Percentiles rank a stretch among this genome's conserved stretches.
These are phyloP conservation scores for Pilatotrama ljubarskyi DNA, from an alignment of 768 basidiomycete species.

Conservation along the genomic window DNA sequence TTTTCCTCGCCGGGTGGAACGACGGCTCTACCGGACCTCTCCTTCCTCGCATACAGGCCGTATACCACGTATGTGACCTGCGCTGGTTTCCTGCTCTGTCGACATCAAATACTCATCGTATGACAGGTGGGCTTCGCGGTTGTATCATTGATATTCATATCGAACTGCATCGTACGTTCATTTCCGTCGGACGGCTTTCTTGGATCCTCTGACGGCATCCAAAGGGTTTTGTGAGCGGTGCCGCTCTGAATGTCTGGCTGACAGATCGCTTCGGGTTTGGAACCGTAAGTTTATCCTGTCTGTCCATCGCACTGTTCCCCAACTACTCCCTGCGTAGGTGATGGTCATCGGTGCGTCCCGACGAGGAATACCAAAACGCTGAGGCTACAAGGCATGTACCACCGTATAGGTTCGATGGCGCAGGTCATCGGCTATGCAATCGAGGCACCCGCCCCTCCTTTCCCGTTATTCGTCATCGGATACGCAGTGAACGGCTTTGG, in stretches of 20 bases:
- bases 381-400: background rate
- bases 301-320: background rate
- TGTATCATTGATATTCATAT: slow-evolving; percentile 64
- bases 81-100: background rate
- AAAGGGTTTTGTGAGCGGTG: slow-evolving; percentile 50
- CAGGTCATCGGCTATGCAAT: slow-evolving; percentile 58
- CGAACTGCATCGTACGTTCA: slow-evolving; percentile 41
- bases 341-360: slow-evolving; percentile 38
- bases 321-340: slow-evolving; percentile 29
- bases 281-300: slow-evolving; percentile 35
- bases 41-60: slow-evolving; percentile 66
- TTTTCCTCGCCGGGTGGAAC: slow-evolving; percentile 76
- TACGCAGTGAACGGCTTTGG: slow-evolving; percentile 53
- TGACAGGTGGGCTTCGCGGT: slow-evolving; percentile 48
- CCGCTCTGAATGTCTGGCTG: slow-evolving; percentile 48
- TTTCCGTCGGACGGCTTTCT: background rate
- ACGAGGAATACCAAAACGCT: no score
- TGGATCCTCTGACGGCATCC: background rate
- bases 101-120: background rate
- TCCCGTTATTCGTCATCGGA: slow-evolving; percentile 58
- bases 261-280: slow-evolving; percentile 51
- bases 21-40: slow-evolving; percentile 76
- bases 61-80: slow-evolving; percentile 46
- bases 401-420: slow-evolving; percentile 44
- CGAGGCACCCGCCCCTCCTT: slow-evolving; percentile 58